Evolutionary conservation across 345 rosid genomes (phyloP), one percentile per base, ranked within the genome.

Genomic region (Rhodamnia rubescens): DNA sequence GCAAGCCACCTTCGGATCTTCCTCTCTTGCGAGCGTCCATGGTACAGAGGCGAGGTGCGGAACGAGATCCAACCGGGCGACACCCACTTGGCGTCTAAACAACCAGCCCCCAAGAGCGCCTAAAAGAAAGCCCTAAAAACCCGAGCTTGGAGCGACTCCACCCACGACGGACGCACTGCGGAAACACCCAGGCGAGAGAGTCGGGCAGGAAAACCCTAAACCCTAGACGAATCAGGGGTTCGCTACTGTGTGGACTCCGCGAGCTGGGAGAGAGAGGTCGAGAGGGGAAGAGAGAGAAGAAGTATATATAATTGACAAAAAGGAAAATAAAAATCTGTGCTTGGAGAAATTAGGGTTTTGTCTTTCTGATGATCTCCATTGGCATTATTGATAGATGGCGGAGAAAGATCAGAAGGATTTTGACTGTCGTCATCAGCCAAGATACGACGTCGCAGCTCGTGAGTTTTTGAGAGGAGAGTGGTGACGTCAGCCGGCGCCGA

Each of bases 11-110:
- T 55, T 93, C 95, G 59, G 89, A 53, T 85, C 96, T 92, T 85
- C 92, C 94, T 90, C 99, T 92, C 90, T 96, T 96, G 81, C 97
- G 94, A 53, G 84, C 82, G 86, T 93, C 98, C 98, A 93, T 50
- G 52, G 52, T 50, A 12, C 52, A 11, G 52, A 50, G 52, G 14
- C 13, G 4, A 50, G 52, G 52, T 50, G 52, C 52, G 11, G 52
- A 11, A 13, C 52, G 4, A 21, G 57, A 54, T 54, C 57, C 57
- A 54, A 21, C 57, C 26, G 26, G 22, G n/a, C 59, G 59, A 56
- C 59, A 56, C 59, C 59, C 59, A 4, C 59, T 10, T 22, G 20
- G 47, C 26, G 47, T 20, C 80, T 47, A 69, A 40, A 20, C 47
- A 20, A 36, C 47, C 26, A 20, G 47, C 47, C 47, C 24, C 7